These are phyloP conservation scores for Cadophora gregata DNA, from an alignment of 2,329 filamentous ascomycete species.

Conservation along the genomic window DNA sequence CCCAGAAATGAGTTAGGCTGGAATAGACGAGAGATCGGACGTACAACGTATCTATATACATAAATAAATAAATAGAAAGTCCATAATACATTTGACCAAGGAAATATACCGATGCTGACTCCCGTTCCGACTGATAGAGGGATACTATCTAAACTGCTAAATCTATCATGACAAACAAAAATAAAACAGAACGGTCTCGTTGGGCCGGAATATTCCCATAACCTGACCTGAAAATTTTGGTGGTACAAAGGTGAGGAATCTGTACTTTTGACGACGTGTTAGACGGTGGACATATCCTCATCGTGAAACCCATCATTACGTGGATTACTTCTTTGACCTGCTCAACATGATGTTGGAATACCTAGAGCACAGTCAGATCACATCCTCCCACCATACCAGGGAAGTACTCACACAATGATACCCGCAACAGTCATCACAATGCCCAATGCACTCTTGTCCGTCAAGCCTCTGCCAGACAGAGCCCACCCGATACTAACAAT, in stretches of 20 bases:
- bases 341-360: slow-evolving; percentile 41
- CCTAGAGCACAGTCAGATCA: slow-evolving; percentile 25
- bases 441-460: slow-evolving; percentile 35
- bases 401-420: slow-evolving; percentile 35
- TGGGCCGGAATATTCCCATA: background rate
- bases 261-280: slow-evolving; percentile 3
- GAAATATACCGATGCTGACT: background rate
- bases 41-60: slow-evolving; percentile 15
- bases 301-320: background rate
- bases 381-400: background rate
- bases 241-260: background rate
- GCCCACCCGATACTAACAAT: slow-evolving; percentile 40
- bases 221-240: background rate
- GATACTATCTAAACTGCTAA: slow-evolving; percentile 2
- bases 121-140: slow-evolving; percentile 4
- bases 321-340: slow-evolving; percentile 25
- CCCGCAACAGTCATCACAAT: slow-evolving; percentile 38
- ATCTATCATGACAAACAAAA: slow-evolving; percentile 21
- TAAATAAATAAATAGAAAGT: slow-evolving; percentile 9
- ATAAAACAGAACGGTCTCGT: slow-evolving; percentile 1
- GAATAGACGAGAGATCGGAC: background rate
- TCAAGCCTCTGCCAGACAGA: slow-evolving; percentile 32
- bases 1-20: slow-evolving; percentile 32
- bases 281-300: background rate
- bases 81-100: slow-evolving; percentile 8